These are phyloP conservation scores for Trichoderma simmonsii DNA, from an alignment of 2,329 filamentous ascomycete genomes.

Conservation along the genomic window DNA sequence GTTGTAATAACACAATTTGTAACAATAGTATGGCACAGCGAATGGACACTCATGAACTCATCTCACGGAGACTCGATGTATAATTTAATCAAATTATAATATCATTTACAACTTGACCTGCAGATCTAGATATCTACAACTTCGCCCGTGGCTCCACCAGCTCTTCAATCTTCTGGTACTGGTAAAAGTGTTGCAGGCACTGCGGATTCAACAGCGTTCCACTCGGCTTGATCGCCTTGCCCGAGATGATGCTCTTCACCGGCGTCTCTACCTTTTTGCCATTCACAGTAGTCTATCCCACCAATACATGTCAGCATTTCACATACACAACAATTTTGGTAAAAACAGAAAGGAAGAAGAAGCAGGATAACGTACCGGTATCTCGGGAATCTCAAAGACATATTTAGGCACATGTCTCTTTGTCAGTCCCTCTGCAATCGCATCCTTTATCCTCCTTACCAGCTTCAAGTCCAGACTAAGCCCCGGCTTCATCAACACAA, in stretches of 20 bases:
- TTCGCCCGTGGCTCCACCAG: conserved; percentile 31
- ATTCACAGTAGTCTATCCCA: conserved; percentile 68
- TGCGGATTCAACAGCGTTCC: conserved; percentile 75
- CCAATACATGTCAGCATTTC: conserved; percentile 23
- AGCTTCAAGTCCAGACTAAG: conserved; percentile 52
- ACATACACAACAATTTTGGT: not conserved
- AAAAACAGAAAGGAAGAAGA: not conserved
- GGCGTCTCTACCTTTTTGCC: conserved; percentile 82
- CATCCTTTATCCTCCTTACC: conserved; percentile 57
- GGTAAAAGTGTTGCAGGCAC: conserved; percentile 74
- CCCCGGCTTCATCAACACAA: conserved; percentile 56
- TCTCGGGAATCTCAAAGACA: conserved; percentile 76
- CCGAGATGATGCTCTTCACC: conserved; percentile 80
- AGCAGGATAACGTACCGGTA: conserved; percentile 60
- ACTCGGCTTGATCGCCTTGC: conserved; percentile 68
- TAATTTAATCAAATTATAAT: not conserved
- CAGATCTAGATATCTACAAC: conserved; percentile 23
- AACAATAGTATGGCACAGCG: not conserved
- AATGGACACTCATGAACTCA: not conserved
- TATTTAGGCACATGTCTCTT: conserved; percentile 74
- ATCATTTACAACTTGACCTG: not conserved
- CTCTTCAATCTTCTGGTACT: conserved; percentile 51
- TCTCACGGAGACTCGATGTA: not conserved
- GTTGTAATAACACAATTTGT: not conserved
- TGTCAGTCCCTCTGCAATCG: conserved; percentile 64